Evolutionary conservation across 2,329 filamentous ascomycete genomes (phyloP).

Genomic region (Tolypocladium pustulatum): DNA sequence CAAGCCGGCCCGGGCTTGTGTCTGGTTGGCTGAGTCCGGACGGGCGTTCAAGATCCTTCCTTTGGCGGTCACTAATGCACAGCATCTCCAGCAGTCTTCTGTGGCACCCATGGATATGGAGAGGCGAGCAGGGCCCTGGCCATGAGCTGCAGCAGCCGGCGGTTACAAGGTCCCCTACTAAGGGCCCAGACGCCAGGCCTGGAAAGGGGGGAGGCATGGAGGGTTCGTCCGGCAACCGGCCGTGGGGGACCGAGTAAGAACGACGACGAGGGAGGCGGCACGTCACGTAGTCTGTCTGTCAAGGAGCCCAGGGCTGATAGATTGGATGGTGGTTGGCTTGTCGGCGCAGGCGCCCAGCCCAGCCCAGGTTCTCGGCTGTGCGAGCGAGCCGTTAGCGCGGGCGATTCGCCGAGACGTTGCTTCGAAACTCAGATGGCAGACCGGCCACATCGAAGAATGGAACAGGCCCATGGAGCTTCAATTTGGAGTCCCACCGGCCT

Average conservation of each 20-base stretch:
- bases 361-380: neutral
- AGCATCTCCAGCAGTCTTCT: conserved; percentile 3
- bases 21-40: conserved; percentile 15
- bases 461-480: neutral
- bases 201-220: neutral
- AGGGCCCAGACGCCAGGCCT: neutral
- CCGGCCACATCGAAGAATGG: neutral
- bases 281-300: neutral
- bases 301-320: neutral
- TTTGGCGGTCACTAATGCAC: conserved; percentile 23
- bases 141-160: conserved; percentile 4
- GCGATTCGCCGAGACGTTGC: conserved; percentile 3
- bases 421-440: neutral
- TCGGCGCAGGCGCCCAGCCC: neutral
- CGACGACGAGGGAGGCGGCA: neutral
- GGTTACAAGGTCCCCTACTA: neutral
- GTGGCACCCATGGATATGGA: neutral
- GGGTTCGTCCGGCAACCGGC: conserved; percentile 5
- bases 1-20: neutral
- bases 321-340: neutral
- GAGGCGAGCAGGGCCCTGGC: neutral
- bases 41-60: conserved; percentile 19
- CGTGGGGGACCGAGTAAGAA: neutral
- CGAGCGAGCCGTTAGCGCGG: neutral
- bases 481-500: neutral